A percentile compares a stretch with the other conserved stretches of the same genome.
Evolutionary conservation across 768 basidiomycete genomes (phyloP).

Genomic region (Mycena haematopus): DNA sequence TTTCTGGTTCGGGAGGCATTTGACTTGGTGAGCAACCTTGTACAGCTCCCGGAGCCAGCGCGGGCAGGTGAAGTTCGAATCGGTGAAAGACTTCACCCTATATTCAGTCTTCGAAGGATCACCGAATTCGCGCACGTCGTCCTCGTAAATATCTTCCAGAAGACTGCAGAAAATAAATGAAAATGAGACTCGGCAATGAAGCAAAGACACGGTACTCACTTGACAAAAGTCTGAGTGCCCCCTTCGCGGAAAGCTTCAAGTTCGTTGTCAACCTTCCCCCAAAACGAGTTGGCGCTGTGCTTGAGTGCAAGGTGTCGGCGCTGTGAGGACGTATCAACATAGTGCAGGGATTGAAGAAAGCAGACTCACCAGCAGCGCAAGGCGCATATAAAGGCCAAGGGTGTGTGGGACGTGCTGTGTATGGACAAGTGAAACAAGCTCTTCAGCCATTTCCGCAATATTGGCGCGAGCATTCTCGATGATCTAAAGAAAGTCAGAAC

Average conservation of each 20-base stretch:
- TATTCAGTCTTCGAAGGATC: slow-evolving; percentile 4
- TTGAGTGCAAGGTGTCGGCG: slow-evolving; percentile 1
- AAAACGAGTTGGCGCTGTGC: slow-evolving; percentile 6
- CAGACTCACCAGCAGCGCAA: slow-evolving; percentile 11
- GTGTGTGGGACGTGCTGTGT: slow-evolving; percentile 6
- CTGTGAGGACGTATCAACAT: neutral
- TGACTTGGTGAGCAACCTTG: slow-evolving; percentile 9
- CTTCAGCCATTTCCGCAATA: neutral
- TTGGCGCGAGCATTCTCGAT: neutral
- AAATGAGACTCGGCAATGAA: neutral
- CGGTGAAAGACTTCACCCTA: neutral
- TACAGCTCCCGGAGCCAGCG: slow-evolving; percentile 7
- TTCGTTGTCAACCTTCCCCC: slow-evolving; percentile 11
- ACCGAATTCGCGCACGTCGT: neutral
- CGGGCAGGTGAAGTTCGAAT: slow-evolving; percentile 10
- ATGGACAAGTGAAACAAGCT: neutral
- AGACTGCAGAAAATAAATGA: neutral
- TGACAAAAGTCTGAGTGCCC: neutral
- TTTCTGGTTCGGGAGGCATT: slow-evolving; percentile 13
- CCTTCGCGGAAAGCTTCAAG: slow-evolving; percentile 1
- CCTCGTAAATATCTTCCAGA: neutral
- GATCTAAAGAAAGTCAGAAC: neutral
- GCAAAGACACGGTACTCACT: slow-evolving; percentile 2
- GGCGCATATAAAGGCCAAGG: slow-evolving; percentile 12
- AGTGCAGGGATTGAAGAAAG: neutral